phyloP scores from a whole-genome alignment of 2,329 filamentous ascomycete genomes.

The Penicillium sp. region DNA sequence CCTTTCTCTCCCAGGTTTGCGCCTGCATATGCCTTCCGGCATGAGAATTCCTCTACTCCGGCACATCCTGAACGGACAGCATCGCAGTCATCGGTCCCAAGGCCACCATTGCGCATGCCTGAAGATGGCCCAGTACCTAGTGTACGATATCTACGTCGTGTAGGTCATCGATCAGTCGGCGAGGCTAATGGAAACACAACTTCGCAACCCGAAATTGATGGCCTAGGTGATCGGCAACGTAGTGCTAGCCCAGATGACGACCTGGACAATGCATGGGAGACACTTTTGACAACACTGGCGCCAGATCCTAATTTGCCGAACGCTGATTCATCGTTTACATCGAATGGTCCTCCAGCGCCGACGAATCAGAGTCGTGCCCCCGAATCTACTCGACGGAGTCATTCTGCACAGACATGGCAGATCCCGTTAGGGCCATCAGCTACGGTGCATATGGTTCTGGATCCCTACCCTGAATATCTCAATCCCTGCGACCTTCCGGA shows the following conservation, averaged over 20 bases:
- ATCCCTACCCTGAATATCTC: slow-evolving; percentile 32
- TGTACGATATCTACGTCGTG: slow-evolving; percentile 28
- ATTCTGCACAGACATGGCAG: slow-evolving; percentile 43
- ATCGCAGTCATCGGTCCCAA: slow-evolving; percentile 22
- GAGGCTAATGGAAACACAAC: slow-evolving; percentile 19
- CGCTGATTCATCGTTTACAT: slow-evolving; percentile 76
- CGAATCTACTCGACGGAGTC: slow-evolving; percentile 32
- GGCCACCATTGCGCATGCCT: slow-evolving; percentile 6
- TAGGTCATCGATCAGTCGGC: slow-evolving; percentile 31
- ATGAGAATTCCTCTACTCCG: slow-evolving; percentile 21
- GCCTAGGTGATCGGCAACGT: slow-evolving; percentile 77
- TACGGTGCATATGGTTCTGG: slow-evolving; percentile 27
- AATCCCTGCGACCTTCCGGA: slow-evolving; percentile 37
- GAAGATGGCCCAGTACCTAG: slow-evolving; percentile 18
- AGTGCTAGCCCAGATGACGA: slow-evolving; percentile 65
- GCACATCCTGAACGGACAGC: slow-evolving; percentile 16
- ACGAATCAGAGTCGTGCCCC: slow-evolving; percentile 23
- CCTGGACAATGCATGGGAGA: slow-evolving; percentile 68
- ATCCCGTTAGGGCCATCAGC: slow-evolving; percentile 19
- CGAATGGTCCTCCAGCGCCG: slow-evolving; percentile 38
- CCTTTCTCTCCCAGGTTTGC: slow-evolving; percentile 43
- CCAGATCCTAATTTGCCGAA: slow-evolving; percentile 79
- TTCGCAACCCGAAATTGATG: slow-evolving; percentile 51
- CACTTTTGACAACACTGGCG: slow-evolving; percentile 72
- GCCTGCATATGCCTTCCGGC: slow-evolving; percentile 35